Conservation (phyloP, 2,329 filamentous ascomycete species). For the Verticillium nubilum region DNA sequence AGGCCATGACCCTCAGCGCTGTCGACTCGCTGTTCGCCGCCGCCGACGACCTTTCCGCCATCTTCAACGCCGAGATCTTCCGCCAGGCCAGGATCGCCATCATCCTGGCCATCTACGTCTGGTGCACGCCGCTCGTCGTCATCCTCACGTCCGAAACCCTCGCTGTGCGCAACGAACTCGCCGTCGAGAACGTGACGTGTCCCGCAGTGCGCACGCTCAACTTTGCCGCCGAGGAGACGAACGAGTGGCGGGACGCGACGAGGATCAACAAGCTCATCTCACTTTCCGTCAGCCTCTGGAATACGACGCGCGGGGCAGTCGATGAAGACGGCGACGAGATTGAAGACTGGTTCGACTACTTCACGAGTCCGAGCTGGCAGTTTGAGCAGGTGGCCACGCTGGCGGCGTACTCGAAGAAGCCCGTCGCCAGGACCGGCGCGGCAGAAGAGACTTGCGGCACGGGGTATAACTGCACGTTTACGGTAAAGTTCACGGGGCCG, state of each 20-base stretch:
- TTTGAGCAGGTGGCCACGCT: constrained; percentile 21
- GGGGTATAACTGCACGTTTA: constrained; percentile 29
- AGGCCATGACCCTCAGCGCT: constrained; percentile 13
- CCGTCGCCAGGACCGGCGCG: constrained; percentile 17
- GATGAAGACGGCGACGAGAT: background rate
- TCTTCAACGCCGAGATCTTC: constrained; percentile 23
- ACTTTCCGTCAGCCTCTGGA: constrained; percentile 23
- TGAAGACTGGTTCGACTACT: constrained; percentile 26
- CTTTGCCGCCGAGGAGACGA: constrained; percentile 25
- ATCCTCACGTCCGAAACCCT: constrained; percentile 32
- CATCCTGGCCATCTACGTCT: constrained; percentile 26
- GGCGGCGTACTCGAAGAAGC: constrained; percentile 16
- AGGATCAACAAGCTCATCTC: constrained; percentile 19
- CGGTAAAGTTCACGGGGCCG: constrained; percentile 24
- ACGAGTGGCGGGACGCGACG: constrained; percentile 24
- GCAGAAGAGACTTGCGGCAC: constrained; percentile 24
- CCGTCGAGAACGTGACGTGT: constrained; percentile 20
- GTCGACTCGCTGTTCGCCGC: constrained; percentile 25
- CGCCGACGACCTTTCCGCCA: constrained; percentile 22
- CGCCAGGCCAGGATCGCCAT: constrained; percentile 25
- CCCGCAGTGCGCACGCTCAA: constrained; percentile 24
- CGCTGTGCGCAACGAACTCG: constrained; percentile 19
- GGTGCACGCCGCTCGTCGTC: constrained; percentile 30
- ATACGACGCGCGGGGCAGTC: constrained; percentile 16
- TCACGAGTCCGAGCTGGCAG: constrained; percentile 16